Conservation (phyloP, 495 filamentous ascomycete species). For the Aspergillus nidulans region DNA sequence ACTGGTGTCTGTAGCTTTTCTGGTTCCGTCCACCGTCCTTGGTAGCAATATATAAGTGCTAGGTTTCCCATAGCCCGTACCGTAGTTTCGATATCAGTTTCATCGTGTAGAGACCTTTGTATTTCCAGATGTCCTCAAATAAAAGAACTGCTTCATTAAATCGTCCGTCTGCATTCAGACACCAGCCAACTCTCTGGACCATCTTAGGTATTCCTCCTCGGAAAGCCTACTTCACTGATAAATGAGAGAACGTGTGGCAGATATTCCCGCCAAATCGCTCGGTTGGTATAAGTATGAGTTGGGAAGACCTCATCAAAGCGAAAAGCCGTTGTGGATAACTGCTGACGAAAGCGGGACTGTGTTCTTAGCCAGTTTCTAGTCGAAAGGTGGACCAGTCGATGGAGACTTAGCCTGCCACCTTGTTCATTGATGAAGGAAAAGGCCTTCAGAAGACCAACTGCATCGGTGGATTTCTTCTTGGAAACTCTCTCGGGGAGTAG, state of each 20-base stretch:
- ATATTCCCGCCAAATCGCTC: slow-evolving; percentile 2
- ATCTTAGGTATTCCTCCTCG: not conserved
- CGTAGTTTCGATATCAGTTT: not conserved
- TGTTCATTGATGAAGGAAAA: slow-evolving; percentile 22
- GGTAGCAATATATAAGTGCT: not conserved
- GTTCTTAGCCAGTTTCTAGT: slow-evolving; percentile 18
- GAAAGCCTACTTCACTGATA: not conserved
- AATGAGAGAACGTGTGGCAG: slow-evolving; percentile 1
- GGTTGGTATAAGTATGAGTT: not conserved
- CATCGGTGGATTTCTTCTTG: slow-evolving; percentile 8
- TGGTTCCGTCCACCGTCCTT: not conserved
- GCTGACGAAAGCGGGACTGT: not conserved
- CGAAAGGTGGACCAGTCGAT: slow-evolving; percentile 21
- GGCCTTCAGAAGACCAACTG: slow-evolving; percentile 19
- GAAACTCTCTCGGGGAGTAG: slow-evolving; percentile 12
- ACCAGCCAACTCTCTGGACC: not conserved
- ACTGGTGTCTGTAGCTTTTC: not conserved
- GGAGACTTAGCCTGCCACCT: slow-evolving; percentile 8
- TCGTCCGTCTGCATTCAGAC: not conserved
- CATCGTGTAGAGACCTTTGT: not conserved
- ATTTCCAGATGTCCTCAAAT: not conserved
- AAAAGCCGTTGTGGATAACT: not conserved
- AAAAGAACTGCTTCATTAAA: not conserved
- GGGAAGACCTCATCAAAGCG: not conserved
- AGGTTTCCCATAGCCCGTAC: not conserved